phyloP scores from a whole-genome alignment of 1,284 basidiomycete species.

The Cutaneotrichosporon spelunceum region DNA sequence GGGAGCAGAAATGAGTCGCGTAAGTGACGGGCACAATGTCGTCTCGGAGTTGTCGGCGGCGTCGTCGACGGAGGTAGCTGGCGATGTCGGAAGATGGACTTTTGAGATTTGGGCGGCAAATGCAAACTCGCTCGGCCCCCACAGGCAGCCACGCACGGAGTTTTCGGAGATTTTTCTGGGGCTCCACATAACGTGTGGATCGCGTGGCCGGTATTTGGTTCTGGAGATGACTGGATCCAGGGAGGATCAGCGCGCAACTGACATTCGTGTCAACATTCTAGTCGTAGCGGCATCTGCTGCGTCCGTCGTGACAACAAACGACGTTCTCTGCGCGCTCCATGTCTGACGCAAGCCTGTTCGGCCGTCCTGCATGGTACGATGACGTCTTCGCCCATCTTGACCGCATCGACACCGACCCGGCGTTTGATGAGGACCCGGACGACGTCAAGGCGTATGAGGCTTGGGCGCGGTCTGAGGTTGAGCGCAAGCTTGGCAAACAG shows the following conservation, averaged over 20 bases:
- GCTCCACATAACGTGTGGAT: background rate
- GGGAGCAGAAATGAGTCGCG: background rate
- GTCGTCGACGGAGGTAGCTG: background rate
- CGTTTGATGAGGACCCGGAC: conserved; percentile 4
- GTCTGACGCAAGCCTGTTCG: background rate
- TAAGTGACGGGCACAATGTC: too few species aligned
- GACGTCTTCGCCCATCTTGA: conserved; percentile 15
- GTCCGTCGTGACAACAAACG: too few species aligned
- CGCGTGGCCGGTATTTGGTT: conserved; percentile 4
- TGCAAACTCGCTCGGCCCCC: background rate
- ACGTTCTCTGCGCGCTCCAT: too few species aligned
- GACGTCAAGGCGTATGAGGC: conserved; percentile 11
- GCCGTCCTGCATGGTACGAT: background rate
- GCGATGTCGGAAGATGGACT: background rate
- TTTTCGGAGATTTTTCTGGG: conserved; percentile 7
- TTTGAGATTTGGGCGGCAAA: conserved; percentile 12
- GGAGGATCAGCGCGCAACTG: background rate
- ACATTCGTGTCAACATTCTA: too few species aligned
- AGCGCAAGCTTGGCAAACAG: background rate
- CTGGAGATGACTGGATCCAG: background rate
- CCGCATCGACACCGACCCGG: conserved; percentile 9
- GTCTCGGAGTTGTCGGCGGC: background rate
- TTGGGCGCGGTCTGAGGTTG: background rate
- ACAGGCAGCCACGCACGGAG: conserved; percentile 5
- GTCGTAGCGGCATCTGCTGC: too few species aligned